A percentile compares a stretch with the other conserved stretches of the same genome.
Evolutionary conservation across 345 rosid genomes (phyloP).

Genomic region (Salix viminalis): DNA sequence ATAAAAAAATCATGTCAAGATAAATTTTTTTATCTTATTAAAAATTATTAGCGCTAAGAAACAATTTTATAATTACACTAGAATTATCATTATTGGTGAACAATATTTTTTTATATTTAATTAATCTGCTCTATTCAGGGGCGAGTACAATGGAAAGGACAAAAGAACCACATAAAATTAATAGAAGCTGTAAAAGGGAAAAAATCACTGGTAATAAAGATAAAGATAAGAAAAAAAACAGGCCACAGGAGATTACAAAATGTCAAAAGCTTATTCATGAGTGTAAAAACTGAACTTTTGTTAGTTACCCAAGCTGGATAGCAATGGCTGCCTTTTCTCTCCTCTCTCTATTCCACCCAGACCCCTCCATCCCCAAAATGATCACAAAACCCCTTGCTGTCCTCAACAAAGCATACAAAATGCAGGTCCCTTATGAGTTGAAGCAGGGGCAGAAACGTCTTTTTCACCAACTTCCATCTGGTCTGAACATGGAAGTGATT

Average conservation of each 20-base stretch:
- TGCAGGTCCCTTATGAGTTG: conserved; percentile 46
- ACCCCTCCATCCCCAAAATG: conserved; percentile 13
- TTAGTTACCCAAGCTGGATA: not conserved
- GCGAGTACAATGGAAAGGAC: too few relatives aligned
- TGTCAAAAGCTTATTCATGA: not conserved
- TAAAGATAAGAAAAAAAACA: not conserved
- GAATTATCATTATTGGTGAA: too few relatives aligned
- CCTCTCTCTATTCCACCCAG: conserved; percentile 13
- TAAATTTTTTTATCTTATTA: too few relatives aligned
- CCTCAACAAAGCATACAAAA: conserved; percentile 23
- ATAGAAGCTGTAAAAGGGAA: not conserved
- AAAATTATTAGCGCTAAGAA: too few relatives aligned
- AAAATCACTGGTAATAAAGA: not conserved
- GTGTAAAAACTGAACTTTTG: not conserved
- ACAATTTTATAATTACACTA: too few relatives aligned
- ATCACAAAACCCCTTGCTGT: conserved; percentile 31
- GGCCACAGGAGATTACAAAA: not conserved
- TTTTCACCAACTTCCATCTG: conserved; percentile 74
- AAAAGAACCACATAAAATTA: too few relatives aligned
- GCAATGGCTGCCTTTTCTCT: conserved; percentile 40
- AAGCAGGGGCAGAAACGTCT: conserved; percentile 62
- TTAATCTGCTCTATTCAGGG: too few relatives aligned
- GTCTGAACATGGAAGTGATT: conserved; percentile 74
- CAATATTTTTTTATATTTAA: too few relatives aligned
- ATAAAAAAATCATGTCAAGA: too few relatives aligned